Evolutionary conservation across 345 rosid species (phyloP).

Genomic region (Bruguiera parviflora): DNA sequence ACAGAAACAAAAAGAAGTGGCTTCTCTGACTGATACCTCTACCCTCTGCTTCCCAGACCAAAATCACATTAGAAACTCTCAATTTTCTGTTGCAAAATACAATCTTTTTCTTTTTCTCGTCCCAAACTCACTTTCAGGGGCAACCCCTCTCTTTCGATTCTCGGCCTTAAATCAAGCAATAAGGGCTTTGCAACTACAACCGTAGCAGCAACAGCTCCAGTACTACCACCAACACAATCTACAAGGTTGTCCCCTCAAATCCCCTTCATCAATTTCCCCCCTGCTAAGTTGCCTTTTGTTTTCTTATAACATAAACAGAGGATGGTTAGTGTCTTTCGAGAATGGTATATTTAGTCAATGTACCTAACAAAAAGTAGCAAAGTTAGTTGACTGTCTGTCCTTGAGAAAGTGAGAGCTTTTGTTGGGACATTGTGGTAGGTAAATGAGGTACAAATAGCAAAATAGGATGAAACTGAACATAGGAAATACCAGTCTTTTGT

Average conservation of each 20-base stretch:
- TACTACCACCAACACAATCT: constrained; percentile 44
- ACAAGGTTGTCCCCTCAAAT: constrained; percentile 36
- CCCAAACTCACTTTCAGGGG: constrained; percentile 8
- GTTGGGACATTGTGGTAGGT: too few species aligned
- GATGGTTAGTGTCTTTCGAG: too few species aligned
- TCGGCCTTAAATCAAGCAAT: constrained; percentile 11
- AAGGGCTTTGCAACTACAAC: constrained; percentile 26
- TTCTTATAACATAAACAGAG: too few species aligned
- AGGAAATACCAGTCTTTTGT: too few species aligned
- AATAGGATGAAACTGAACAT: too few species aligned
- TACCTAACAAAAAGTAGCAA: too few species aligned
- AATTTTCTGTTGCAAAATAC: constrained; percentile 7
- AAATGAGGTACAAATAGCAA: too few species aligned
- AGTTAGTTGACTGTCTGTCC: too few species aligned
- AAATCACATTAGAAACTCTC: constrained; percentile 16
- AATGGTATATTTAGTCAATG: too few species aligned
- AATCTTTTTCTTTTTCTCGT: constrained; percentile 10
- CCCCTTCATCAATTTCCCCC: background rate
- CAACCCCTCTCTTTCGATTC: constrained; percentile 3
- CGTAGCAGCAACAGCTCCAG: constrained; percentile 23
- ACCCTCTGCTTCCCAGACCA: constrained; percentile 26
- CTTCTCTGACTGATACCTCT: constrained; percentile 15
- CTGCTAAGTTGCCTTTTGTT: background rate
- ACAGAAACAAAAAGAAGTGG: constrained; percentile 14
- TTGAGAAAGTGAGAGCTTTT: too few species aligned